Conservation (phyloP, 1,284 basidiomycete species). For the Tylopilus sp. region DNA sequence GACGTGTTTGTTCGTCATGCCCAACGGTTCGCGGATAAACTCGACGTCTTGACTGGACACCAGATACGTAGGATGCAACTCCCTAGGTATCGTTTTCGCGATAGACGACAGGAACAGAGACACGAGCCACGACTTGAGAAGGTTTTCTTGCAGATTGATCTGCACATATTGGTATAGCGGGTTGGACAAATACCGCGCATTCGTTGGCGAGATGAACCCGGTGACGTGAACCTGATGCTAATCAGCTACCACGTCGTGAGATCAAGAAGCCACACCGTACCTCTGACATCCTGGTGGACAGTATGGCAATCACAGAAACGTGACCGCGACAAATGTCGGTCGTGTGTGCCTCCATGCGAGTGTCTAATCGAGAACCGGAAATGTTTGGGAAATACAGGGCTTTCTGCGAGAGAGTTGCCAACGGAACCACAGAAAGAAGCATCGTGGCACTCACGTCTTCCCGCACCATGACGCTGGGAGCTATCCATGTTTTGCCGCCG, state of each 20-base stretch:
- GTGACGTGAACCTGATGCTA: slow-evolving; percentile 70
- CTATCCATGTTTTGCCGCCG: slow-evolving; percentile 95
- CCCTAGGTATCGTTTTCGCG: slow-evolving; percentile 58
- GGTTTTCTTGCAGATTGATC: slow-evolving; percentile 89
- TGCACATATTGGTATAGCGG: slow-evolving; percentile 80
- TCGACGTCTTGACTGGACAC: slow-evolving; percentile 80
- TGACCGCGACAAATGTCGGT: slow-evolving; percentile 74
- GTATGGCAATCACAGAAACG: slow-evolving; percentile 76
- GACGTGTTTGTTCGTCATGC: slow-evolving; percentile 87
- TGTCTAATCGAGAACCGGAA: slow-evolving; percentile 64
- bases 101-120: slow-evolving; percentile 78
- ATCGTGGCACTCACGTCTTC: slow-evolving; percentile 67
- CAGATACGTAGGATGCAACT: slow-evolving; percentile 75
- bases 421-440: background rate
- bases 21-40: slow-evolving; percentile 76
- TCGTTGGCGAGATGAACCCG: slow-evolving; percentile 66
- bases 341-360: slow-evolving; percentile 64
- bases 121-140: slow-evolving; percentile 86
- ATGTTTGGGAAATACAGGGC: slow-evolving; percentile 91
- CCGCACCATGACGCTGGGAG: slow-evolving; percentile 78
- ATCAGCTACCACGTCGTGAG: slow-evolving; percentile 5
- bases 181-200: slow-evolving; percentile 58
- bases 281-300: slow-evolving; percentile 84
- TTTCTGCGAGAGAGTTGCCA: slow-evolving; percentile 49
- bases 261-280: slow-evolving; percentile 39